Evolutionary conservation across 306 rosid genomes (phyloP).

Genomic region (Inga leiocalycina): DNA sequence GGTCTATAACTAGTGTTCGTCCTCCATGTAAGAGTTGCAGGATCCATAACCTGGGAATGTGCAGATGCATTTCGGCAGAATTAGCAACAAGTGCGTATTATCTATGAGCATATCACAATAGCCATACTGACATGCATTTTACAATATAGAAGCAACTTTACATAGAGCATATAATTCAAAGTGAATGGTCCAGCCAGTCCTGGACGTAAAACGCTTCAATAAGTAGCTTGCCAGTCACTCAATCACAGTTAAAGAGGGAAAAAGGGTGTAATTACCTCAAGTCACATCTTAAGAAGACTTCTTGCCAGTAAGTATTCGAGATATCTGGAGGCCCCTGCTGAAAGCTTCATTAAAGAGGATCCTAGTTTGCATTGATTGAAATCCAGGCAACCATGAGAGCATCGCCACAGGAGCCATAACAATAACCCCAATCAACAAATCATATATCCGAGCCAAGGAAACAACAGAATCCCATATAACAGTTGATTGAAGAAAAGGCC

Average conservation of each 20-base stretch:
- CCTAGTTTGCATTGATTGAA: constrained; percentile 96
- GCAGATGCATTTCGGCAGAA: constrained; percentile 17
- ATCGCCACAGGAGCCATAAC: constrained; percentile 86
- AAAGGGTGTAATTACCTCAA: constrained; percentile 42
- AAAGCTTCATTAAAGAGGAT: constrained; percentile 92
- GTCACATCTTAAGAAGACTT: constrained; percentile 55
- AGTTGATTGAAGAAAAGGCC: constrained; percentile 86
- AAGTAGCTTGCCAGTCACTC: constrained; percentile 12
- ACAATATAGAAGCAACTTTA: constrained; percentile 13
- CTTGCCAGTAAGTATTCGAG: constrained; percentile 85
- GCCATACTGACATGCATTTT: constrained; percentile 5
- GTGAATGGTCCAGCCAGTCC: constrained; percentile 19
- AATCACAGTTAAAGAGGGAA: background rate
- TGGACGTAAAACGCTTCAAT: constrained; percentile 25
- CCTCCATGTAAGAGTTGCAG: constrained; percentile 5
- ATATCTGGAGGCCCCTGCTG: constrained; percentile 97
- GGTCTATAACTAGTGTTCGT: background rate
- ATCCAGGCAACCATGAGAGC: constrained; percentile 94
- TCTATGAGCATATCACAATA: background rate
- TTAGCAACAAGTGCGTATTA: constrained; percentile 29
- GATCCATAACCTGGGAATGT: constrained; percentile 25
- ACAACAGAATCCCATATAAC: constrained; percentile 83
- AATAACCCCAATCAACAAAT: constrained; percentile 77
- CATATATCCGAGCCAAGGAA: constrained; percentile 84
- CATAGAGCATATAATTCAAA: constrained; percentile 16